Percentiles rank a stretch among this genome's conserved stretches.
phyloP scores from a whole-genome alignment of 2,329 filamentous ascomycete genomes.

The Simplicillium aogashimaense region DNA sequence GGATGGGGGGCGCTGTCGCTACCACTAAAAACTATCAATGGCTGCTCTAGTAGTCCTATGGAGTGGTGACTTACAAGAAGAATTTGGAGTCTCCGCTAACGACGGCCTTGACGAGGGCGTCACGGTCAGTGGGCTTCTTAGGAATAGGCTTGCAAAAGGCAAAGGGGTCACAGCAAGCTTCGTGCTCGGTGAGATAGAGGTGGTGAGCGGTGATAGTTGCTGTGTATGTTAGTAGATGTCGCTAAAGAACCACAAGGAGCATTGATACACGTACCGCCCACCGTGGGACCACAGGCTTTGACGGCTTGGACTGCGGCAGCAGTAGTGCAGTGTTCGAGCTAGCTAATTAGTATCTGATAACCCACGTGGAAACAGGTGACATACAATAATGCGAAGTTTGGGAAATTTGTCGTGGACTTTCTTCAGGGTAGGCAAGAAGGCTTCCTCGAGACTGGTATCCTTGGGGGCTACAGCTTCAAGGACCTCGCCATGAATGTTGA shows the following conservation, averaged over 20 bases:
- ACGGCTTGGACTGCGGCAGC: conserved; percentile 73
- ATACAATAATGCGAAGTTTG: conserved; percentile 48
- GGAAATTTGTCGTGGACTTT: conserved; percentile 69
- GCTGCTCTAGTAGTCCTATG: background rate
- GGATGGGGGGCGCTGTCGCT: conserved; percentile 59
- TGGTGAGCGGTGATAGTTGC: conserved; percentile 83
- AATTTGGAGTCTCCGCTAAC: conserved; percentile 53
- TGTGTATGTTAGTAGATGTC: conserved; percentile 6
- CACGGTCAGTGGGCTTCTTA: conserved; percentile 62
- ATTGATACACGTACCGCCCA: conserved; percentile 38
- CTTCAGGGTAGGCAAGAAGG: conserved; percentile 71
- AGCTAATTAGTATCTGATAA: background rate
- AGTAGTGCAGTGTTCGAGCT: conserved; percentile 80
- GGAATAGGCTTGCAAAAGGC: conserved; percentile 70
- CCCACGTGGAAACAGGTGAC: conserved; percentile 1
- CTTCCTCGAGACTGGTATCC: conserved; percentile 32
- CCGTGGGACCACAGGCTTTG: conserved; percentile 62
- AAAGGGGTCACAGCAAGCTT: conserved; percentile 46
- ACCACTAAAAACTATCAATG: conserved; percentile 19
- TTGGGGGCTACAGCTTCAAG: conserved; percentile 38
- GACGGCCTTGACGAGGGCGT: conserved; percentile 58
- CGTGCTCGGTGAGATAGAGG: conserved; percentile 68
- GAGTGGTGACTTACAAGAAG: conserved; percentile 50
- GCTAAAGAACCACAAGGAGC: background rate
- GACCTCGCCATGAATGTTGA: conserved; percentile 92